These are phyloP conservation scores for Amaranthus palmeri DNA, from an alignment of 148 eudicot species.

Conservation along the genomic window DNA sequence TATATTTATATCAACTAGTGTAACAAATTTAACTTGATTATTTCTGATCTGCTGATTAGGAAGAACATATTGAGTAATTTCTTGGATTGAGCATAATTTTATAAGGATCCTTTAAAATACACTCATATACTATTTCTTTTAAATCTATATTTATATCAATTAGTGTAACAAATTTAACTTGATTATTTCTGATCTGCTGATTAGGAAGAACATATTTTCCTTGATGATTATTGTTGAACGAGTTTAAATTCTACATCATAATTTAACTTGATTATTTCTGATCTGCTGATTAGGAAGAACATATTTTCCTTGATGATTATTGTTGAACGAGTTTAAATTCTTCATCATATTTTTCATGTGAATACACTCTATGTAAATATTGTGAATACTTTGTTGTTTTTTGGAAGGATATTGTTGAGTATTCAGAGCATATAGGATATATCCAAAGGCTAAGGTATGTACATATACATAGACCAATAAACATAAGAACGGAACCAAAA, in stretches of 20 bases:
- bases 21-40: no score
- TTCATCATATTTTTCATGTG: no score
- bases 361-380: no score
- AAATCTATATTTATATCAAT: neutral
- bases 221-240: slow-evolving; percentile 1
- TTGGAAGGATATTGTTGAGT: no score
- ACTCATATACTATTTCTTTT: neutral
- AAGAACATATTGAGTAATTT: neutral
- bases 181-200: neutral
- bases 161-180: no score
- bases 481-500: no score
- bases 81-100: neutral
- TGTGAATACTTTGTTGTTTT: no score
- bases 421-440: no score
- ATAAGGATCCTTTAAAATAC: neutral
- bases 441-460: no score
- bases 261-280: no score
- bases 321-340: slow-evolving; percentile 8
- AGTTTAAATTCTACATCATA: slow-evolving; percentile 11
- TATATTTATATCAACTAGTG: neutral
- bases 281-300: no score
- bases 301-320: neutral
- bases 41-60: neutral
- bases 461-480: no score
- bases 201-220: neutral